Conservation (phyloP, 495 filamentous ascomycete species). For the Clohesyomyces aquaticus region DNA sequence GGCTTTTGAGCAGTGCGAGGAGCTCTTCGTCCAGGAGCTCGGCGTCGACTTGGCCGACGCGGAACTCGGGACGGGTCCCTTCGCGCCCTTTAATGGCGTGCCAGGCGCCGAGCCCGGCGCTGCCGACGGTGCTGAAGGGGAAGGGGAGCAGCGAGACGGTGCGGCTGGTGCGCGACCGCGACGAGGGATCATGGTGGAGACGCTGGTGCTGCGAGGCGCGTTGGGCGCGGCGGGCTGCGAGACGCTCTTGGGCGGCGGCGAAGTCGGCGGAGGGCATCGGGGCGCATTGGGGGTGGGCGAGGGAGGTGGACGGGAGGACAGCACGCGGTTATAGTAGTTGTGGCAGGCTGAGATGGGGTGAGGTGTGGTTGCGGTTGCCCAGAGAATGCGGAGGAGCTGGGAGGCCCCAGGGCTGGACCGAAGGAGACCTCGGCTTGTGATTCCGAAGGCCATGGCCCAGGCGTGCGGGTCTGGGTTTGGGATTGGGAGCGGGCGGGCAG, state of each 20-base stretch:
- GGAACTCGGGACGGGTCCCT: constrained; percentile 81
- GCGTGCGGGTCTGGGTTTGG: not conserved
- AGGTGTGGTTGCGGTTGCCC: not conserved
- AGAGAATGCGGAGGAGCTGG: not conserved
- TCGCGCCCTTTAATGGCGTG: constrained; percentile 72
- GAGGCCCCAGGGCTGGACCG: not conserved
- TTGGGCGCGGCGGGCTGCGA: constrained; percentile 74
- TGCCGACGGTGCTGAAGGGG: constrained; percentile 63
- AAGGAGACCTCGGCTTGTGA: not conserved
- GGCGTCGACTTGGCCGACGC: constrained; percentile 95
- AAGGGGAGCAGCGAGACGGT: constrained; percentile 62
- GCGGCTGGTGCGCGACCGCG: constrained; percentile 44
- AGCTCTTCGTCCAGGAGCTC: constrained; percentile 95
- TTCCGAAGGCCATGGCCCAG: no score
- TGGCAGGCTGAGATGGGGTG: not conserved
- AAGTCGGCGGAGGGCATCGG: constrained; percentile 77
- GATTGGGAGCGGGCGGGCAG: constrained; percentile 25
- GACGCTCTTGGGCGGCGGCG: constrained; percentile 79
- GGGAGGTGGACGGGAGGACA: not conserved
- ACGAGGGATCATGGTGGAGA: constrained; percentile 44
- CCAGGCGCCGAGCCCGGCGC: constrained; percentile 65
- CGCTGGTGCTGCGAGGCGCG: constrained; percentile 67
- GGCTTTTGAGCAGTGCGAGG: constrained; percentile 77
- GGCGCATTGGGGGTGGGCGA: constrained; percentile 11
- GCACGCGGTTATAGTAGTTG: not conserved